phyloP scores from a whole-genome alignment of 352 stramenopile species.

The Phytophthora nicotianae region DNA sequence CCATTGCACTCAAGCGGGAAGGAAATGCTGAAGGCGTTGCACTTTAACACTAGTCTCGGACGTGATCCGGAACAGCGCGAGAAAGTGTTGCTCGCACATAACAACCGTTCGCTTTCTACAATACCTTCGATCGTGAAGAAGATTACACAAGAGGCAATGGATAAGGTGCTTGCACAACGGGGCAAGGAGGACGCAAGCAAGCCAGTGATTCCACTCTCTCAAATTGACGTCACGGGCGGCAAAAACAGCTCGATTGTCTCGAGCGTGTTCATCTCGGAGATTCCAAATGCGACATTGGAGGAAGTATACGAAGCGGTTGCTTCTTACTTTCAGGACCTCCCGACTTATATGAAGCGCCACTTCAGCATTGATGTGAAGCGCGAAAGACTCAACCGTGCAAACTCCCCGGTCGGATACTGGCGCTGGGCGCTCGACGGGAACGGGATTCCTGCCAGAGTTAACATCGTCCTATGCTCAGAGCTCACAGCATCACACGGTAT shows the following conservation, averaged over 20 bases:
- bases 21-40: slow-evolving; percentile 26
- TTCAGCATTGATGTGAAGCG: slow-evolving; percentile 28
- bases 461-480: slow-evolving; percentile 32
- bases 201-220: slow-evolving; percentile 23
- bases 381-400: slow-evolving; percentile 18
- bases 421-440: slow-evolving; percentile 22
- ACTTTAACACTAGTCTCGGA: slow-evolving; percentile 25
- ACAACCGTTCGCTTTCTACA: slow-evolving; percentile 19
- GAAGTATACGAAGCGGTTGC: slow-evolving; percentile 30
- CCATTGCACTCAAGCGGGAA: slow-evolving; percentile 33
- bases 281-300: slow-evolving; percentile 39
- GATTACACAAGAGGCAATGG: slow-evolving; percentile 27
- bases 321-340: slow-evolving; percentile 29
- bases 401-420: slow-evolving; percentile 23
- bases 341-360: slow-evolving; percentile 35
- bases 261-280: slow-evolving; percentile 61
- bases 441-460: slow-evolving; percentile 20
- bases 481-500: slow-evolving; percentile 27
- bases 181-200: slow-evolving; percentile 10
- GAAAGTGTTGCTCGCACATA: slow-evolving; percentile 23
- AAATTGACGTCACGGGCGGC: slow-evolving; percentile 36
- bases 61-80: slow-evolving; percentile 17
- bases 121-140: slow-evolving; percentile 26
- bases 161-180: slow-evolving; percentile 27
- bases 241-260: slow-evolving; percentile 41